A percentile compares a stretch with the other conserved stretches of the same genome.
These are phyloP conservation scores for Aspergillus sp. DNA, from an alignment of 2,329 filamentous ascomycete species.

Conservation along the genomic window DNA sequence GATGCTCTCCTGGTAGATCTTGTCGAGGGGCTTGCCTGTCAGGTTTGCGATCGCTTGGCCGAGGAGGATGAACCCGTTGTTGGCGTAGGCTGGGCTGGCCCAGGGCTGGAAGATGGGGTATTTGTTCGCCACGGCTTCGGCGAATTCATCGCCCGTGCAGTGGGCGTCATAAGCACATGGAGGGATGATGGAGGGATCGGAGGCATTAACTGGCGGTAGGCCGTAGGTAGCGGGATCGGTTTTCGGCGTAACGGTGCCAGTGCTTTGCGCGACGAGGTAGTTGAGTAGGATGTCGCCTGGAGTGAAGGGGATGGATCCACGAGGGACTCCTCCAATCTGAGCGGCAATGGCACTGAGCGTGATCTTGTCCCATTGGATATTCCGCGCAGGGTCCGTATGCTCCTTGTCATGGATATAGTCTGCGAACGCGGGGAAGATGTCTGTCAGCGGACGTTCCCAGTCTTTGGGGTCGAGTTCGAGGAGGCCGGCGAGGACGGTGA, in stretches of 20 bases:
- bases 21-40: slow-evolving; percentile 38
- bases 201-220: slow-evolving; percentile 28
- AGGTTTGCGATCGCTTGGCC: slow-evolving; percentile 47
- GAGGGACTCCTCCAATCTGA: slow-evolving; percentile 45
- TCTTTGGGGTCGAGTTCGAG: slow-evolving; percentile 31
- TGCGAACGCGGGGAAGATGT: slow-evolving; percentile 43
- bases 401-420: slow-evolving; percentile 19
- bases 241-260: neutral
- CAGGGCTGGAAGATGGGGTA: slow-evolving; percentile 45
- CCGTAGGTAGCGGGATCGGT: slow-evolving; percentile 21
- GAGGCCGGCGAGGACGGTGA: slow-evolving; percentile 40
- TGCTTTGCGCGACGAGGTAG: slow-evolving; percentile 21
- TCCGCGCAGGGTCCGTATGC: slow-evolving; percentile 27
- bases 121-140: neutral
- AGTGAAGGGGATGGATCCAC: slow-evolving; percentile 6
- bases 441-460: slow-evolving; percentile 46
- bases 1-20: slow-evolving; percentile 42
- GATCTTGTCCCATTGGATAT: slow-evolving; percentile 48
- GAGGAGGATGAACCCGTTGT: slow-evolving; percentile 40
- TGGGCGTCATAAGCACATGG: slow-evolving; percentile 8
- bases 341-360: slow-evolving; percentile 46
- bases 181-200: slow-evolving; percentile 8
- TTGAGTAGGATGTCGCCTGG: neutral
- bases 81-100: slow-evolving; percentile 50
- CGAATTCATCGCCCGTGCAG: neutral